phyloP scores from a whole-genome alignment of 2,329 filamentous ascomycete genomes.

The Hymenoscyphus occultus region DNA sequence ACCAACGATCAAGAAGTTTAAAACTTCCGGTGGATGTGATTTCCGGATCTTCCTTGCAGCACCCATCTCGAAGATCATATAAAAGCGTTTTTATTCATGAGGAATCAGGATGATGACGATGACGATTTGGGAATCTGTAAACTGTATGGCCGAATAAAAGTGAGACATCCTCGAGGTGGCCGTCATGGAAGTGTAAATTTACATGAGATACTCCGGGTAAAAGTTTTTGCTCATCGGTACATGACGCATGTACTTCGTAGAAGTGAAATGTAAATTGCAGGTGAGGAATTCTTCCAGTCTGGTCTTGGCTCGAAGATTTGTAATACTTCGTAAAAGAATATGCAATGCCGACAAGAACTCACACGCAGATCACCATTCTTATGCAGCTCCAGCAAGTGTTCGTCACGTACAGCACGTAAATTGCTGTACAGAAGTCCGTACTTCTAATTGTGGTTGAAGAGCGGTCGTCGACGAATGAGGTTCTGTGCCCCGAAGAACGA shows the following conservation, averaged over 20 bases:
- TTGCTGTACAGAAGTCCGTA: neutral
- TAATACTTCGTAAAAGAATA: neutral
- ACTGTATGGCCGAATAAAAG: neutral
- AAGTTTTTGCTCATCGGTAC: neutral
- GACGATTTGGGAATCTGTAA: neutral
- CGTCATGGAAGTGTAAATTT: neutral
- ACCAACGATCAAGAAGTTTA: neutral
- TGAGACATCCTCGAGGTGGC: neutral
- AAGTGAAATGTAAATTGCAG: neutral
- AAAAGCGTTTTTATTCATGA: neutral
- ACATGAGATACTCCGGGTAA: neutral
- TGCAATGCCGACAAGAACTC: neutral
- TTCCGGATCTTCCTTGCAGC: neutral
- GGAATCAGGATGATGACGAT: neutral
- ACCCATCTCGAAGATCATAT: neutral
- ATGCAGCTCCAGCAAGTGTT: neutral
- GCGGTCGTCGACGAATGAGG: neutral
- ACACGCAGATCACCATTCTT: neutral
- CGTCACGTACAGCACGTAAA: neutral
- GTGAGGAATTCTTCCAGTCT: neutral
- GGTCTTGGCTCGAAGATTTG: neutral
- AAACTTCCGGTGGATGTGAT: neutral
- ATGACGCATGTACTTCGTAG: neutral
- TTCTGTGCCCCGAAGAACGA: constrained; percentile 1
- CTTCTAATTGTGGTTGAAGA: neutral